Evolutionary conservation across 2,329 filamentous ascomycete species (phyloP).

Genomic region (Fusarium austroafricanum): DNA sequence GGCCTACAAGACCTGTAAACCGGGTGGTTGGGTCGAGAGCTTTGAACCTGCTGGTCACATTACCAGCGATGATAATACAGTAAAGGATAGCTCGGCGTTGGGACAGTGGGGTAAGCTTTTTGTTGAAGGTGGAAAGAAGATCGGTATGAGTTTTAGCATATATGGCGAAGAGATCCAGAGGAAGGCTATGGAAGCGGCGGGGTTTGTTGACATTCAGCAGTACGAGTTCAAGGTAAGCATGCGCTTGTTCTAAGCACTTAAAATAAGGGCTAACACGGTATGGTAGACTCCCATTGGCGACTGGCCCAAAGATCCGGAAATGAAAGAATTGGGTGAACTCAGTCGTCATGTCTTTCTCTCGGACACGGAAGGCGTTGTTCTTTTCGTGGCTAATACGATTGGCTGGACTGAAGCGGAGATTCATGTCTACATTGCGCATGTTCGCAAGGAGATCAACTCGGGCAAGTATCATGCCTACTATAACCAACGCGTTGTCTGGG

Average conservation of each 20-base stretch:
- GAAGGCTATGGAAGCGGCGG: no score
- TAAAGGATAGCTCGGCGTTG: no score
- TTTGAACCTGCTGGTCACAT: not conserved
- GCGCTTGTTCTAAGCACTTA: no score
- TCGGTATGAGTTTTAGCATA: no score
- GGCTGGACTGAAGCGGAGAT: slow-evolving; percentile 12
- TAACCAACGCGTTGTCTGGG: slow-evolving; percentile 13
- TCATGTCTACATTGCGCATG: slow-evolving; percentile 13
- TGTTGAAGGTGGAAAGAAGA: no score
- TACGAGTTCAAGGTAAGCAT: no score
- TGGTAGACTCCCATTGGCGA: slow-evolving; percentile 6
- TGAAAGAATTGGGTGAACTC: slow-evolving; percentile 12
- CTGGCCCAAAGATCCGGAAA: slow-evolving; percentile 2
- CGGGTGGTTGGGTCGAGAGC: slow-evolving; percentile 13
- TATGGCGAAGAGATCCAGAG: no score
- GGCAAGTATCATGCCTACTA: slow-evolving; percentile 13
- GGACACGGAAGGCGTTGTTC: slow-evolving; percentile 7
- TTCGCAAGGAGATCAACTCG: slow-evolving; percentile 3
- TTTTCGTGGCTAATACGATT: slow-evolving; percentile 16
- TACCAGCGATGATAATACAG: no score
- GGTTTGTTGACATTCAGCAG: no score
- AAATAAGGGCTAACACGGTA: not conserved
- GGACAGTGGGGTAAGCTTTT: no score
- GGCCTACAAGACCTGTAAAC: slow-evolving; percentile 18
- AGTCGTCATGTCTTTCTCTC: slow-evolving; percentile 5